phyloP scores from a whole-genome alignment of 2,329 filamentous ascomycete species.

The Fusarium veterinarium region DNA sequence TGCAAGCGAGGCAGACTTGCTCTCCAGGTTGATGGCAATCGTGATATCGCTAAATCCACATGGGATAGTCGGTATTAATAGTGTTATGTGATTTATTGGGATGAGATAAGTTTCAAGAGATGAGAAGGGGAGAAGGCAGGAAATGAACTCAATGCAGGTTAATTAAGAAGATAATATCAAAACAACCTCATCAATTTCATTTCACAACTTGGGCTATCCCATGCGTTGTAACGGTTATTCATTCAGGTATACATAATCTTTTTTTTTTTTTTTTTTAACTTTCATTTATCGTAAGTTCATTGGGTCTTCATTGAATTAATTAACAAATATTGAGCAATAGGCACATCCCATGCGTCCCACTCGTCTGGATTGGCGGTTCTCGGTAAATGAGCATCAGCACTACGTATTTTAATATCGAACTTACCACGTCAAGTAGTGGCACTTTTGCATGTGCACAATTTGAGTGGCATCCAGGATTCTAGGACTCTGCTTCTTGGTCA shows the following conservation, averaged over 20 bases:
- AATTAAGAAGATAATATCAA: neutral
- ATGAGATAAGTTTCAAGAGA: neutral
- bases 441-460: constrained; percentile 13
- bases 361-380: constrained; percentile 27
- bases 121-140: neutral
- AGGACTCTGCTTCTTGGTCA: neutral
- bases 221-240: neutral
- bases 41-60: constrained; percentile 23
- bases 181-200: neutral
- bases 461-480: neutral
- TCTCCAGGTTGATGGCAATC: constrained; percentile 11
- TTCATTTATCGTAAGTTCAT: neutral
- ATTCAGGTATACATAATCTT: neutral
- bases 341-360: constrained; percentile 1
- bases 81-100: neutral
- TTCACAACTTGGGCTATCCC: neutral
- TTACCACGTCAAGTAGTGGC: constrained; percentile 15
- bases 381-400: constrained; percentile 33
- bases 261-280: neutral
- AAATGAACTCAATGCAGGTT: neutral
- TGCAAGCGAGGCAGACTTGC: constrained; percentile 13
- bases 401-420: constrained; percentile 4
- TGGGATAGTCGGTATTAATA: neutral
- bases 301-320: neutral
- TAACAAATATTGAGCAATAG: neutral